Conservation (phyloP, 352 stramenopile genomes). For the Aphanomyces stellatus region DNA sequence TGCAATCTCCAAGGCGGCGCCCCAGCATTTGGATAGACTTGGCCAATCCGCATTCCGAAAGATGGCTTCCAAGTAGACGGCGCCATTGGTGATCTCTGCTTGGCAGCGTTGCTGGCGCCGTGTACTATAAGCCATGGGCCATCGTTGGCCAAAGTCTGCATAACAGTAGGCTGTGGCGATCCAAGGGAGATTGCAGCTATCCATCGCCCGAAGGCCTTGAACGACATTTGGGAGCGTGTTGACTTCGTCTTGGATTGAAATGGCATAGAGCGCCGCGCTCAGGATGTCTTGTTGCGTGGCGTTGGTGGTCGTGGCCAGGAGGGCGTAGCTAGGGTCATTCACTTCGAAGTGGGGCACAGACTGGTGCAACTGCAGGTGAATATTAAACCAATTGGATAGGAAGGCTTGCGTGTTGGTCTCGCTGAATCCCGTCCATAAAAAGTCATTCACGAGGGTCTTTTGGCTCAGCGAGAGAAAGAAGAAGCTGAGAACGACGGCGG, state of each 20-base stretch:
- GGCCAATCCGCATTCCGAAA: background rate
- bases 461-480: background rate
- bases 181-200: background rate
- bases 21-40: background rate
- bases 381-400: constrained; percentile 14
- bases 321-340: background rate
- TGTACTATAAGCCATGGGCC: background rate
- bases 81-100: background rate
- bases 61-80: background rate
- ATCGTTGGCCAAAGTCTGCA: constrained; percentile 6
- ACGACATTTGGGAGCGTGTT: constrained; percentile 5
- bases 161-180: constrained; percentile 1
- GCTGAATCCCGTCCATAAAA: constrained; percentile 1
- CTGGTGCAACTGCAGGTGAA: background rate
- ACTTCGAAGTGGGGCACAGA: background rate
- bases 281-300: background rate
- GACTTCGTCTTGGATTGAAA: constrained; percentile 4
- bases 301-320: background rate
- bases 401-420: background rate
- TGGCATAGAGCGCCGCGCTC: background rate
- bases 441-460: background rate
- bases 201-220: background rate
- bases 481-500: background rate
- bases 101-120: background rate
- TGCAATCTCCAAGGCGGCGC: background rate